These are phyloP conservation scores for Truncatella angustata DNA, from an alignment of 2,329 filamentous ascomycete species.

Conservation along the genomic window DNA sequence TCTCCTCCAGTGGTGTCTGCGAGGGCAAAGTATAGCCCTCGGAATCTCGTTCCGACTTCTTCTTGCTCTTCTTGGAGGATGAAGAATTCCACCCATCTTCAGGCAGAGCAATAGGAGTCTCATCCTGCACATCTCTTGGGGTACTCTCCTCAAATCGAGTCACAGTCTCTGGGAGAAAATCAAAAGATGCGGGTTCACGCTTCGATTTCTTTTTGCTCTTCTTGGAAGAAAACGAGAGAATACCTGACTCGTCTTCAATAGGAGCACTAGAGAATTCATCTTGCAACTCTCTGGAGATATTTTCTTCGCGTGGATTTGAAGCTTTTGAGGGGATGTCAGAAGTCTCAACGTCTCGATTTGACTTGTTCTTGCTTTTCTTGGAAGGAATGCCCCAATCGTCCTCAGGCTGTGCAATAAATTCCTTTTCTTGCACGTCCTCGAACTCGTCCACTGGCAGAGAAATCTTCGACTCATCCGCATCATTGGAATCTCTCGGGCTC, in stretches of 20 bases:
- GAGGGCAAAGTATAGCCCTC: conserved; percentile 10
- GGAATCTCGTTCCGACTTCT: conserved; percentile 38
- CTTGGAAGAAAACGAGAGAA: background rate
- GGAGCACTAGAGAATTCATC: background rate
- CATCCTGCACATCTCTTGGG: conserved; percentile 6
- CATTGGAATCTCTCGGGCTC: conserved; percentile 13
- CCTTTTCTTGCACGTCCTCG: background rate
- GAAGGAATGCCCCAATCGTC: conserved; percentile 16
- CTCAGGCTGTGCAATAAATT: background rate
- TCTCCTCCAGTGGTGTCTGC: no score
- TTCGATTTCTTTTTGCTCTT: conserved; percentile 4
- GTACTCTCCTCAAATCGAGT: background rate
- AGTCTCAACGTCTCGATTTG: conserved; percentile 23
- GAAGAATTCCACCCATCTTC: conserved; percentile 18
- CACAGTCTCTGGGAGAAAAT: background rate
- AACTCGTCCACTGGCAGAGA: conserved; percentile 11
- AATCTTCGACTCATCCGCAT: conserved; percentile 15
- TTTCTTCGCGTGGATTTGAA: conserved; percentile 26
- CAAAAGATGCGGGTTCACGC: background rate
- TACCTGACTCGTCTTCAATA: conserved; percentile 21
- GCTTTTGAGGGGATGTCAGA: conserved; percentile 30
- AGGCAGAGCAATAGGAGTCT: background rate
- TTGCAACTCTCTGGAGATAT: conserved; percentile 20
- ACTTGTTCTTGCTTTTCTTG: conserved; percentile 32
- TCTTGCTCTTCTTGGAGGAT: conserved; percentile 42